Evolutionary conservation across 208 protist genomes (phyloP), one percentile per base, ranked within the genome.

Genomic region (Strigomonas oncopelti): DNA sequence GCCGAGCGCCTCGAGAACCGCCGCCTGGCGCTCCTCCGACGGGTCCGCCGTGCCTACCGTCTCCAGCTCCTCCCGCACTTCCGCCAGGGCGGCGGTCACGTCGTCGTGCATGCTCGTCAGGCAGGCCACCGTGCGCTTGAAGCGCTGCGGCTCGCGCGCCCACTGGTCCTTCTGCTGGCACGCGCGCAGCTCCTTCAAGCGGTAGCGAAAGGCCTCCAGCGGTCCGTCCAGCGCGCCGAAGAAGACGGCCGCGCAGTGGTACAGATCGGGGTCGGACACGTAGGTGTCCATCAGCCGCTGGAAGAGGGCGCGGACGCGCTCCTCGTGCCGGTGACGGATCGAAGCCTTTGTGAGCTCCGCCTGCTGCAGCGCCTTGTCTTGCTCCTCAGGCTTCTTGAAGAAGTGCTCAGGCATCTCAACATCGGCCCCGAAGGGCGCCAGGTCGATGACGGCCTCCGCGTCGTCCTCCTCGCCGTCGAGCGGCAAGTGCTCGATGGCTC

Each of bases 81-180:
- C 71, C 5, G 61, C 72, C 34, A 82, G 67, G 34, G 83, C 86
- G 5, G 68, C 72, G 9, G 80, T 53, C 7, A 70, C 56, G 53
- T 91, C 81, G 7, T 71, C 52, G n/a, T 63, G 55, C 75, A 88
- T 87, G 38, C 42, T 46, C 60, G 86, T 57, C 5, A 95, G 74
- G 52, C 77, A 79, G 65, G 81, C 82, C 61, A 92, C 80, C 1
- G 83, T 90, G 29, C 85, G 81, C 20, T 42, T 46, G 66, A 93
- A 92, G 14, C 80, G 74, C 0, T 55, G 51, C 24, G 75, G 72
- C 20, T 84, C 65, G 16, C 87, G 81, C 57, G 83, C 69, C 88
- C 90, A 95, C 72, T 95, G 90, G 45, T 91, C 81, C 71, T 90
- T 91, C 61, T 93, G 90, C 58, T 87, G 77, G 55, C 86, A 92